Conservation (phyloP, 805 yeast genomes). For the Kodamaea kakaduensis region DNA sequence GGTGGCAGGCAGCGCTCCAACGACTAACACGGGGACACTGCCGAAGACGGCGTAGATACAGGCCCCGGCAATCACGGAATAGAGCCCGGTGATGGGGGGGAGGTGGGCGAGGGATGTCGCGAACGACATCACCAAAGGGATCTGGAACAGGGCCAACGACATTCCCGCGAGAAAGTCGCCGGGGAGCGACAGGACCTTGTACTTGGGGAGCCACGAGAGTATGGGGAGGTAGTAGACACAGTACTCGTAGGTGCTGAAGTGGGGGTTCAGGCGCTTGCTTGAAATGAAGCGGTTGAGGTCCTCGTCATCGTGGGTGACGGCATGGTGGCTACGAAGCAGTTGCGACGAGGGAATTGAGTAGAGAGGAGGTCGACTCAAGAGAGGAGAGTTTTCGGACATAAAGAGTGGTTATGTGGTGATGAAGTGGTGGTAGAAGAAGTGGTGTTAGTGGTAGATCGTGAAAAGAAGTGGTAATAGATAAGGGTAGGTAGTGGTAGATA, state of each 20-base stretch:
- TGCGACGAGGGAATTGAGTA: constrained; percentile 25
- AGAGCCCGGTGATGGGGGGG: constrained; percentile 75
- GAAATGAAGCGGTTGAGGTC: constrained; percentile 13
- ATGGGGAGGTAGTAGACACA: constrained; percentile 31
- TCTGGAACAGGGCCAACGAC: constrained; percentile 32
- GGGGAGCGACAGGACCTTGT: constrained; percentile 14
- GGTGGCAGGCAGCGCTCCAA: constrained; percentile 89
- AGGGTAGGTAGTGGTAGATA: too few relatives aligned
- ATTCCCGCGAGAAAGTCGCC: constrained; percentile 33
- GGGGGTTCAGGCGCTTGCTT: constrained; percentile 10
- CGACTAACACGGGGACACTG: constrained; percentile 82
- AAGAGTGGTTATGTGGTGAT: constrained; percentile 1
- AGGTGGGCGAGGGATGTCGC: constrained; percentile 83
- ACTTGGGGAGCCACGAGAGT: constrained; percentile 29
- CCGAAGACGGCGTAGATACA: constrained; percentile 75
- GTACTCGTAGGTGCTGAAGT: constrained; percentile 24
- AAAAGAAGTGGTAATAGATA: too few relatives aligned
- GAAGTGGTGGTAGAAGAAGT: too few relatives aligned
- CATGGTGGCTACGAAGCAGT: constrained; percentile 17
- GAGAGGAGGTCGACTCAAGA: constrained; percentile 20
- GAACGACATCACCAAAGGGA: constrained; percentile 55
- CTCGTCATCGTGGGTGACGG: constrained; percentile 16
- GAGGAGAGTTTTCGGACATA: constrained; percentile 8
- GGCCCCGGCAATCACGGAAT: constrained; percentile 75
- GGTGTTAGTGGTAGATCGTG: too few relatives aligned